Evolutionary conservation across 163 green algal species (phyloP), one percentile per base, ranked within the genome.

Genomic region (Chlamydomonas reinhardtii): DNA sequence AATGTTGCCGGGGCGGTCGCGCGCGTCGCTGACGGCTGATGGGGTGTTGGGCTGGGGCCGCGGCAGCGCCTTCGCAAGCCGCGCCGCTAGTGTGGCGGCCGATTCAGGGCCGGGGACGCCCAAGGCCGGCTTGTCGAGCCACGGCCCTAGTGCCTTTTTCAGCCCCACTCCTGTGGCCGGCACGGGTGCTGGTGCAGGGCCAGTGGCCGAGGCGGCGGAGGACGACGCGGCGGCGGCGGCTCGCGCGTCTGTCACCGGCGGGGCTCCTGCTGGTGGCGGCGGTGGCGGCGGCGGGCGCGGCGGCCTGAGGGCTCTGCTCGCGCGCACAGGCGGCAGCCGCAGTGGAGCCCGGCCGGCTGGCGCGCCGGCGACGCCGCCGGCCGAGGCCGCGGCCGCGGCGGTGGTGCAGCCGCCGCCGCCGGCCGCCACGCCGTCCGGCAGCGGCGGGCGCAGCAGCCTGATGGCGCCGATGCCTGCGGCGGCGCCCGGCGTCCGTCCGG

Each of bases 161-260:
- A 56, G 48, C 48, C 48, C 48, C 48, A 14, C 48, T 9, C 48
- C 48, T 14, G 48, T 56, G 48, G 48, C 48, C 11, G 74, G 20
- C 17, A 54, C 52, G 2, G 25, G 24, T 5, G 62, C 62, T 16
- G 25, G 24, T 5, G 62, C 62, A 17, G 62, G 76, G 0, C 76
- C 62, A 1, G 76, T 75, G 39, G 76, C 76, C 6, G 76, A 83
- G 62, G 76, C 76, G n/a, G 31, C 48, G 9, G 76, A 83, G 62
- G 76, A 74, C 4, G 76, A 83, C 37, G 54, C 52, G 17, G 37
- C 69, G 34, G 32, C 56, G 69, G 19, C 69, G 15, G 69, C 24
- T 29, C 43, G n/a, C 32, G 71, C 71, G 1, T 31, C 74, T 1
- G 11, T 32, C 19, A 37, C 29, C 27, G 27, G 64, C 64, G 65